Evolutionary conservation across 2,329 filamentous ascomycete genomes (phyloP).

Genomic region (Scolecobasidium constrictum): DNA sequence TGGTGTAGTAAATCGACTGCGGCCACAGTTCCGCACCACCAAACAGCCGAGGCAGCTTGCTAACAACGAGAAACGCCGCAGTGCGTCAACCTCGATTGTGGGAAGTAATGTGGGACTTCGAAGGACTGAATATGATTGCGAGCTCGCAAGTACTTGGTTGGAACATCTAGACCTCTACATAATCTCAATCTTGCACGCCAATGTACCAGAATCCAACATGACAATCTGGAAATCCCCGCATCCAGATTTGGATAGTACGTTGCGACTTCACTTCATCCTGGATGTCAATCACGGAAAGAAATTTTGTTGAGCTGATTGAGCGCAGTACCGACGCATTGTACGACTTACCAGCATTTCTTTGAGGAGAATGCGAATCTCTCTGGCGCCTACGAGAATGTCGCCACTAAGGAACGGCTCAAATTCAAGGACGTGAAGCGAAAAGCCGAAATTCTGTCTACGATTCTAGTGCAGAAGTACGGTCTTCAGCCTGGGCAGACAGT

Average conservation of each 20-base stretch:
- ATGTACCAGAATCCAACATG: too few relatives aligned
- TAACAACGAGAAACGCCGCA: too few relatives aligned
- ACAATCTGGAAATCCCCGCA: not conserved
- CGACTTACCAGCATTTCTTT: conserved; percentile 3
- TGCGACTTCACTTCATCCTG: not conserved
- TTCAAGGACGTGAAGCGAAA: not conserved
- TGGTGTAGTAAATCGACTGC: too few relatives aligned
- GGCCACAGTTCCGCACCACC: too few relatives aligned
- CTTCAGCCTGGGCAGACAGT: conserved; percentile 3
- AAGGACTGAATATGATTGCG: too few relatives aligned
- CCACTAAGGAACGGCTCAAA: not conserved
- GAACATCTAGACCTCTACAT: too few relatives aligned
- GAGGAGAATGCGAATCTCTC: not conserved
- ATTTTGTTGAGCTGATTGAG: not conserved
- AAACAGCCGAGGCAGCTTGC: too few relatives aligned
- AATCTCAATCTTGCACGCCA: too few relatives aligned
- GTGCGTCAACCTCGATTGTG: too few relatives aligned
- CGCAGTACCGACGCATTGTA: conserved; percentile 1
- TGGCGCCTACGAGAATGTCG: not conserved
- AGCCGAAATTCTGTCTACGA: conserved; percentile 1
- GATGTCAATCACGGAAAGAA: not conserved
- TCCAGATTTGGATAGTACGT: not conserved
- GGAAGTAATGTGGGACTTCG: too few relatives aligned
- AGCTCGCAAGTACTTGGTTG: too few relatives aligned
- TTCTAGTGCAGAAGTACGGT: conserved; percentile 3